Evolutionary conservation across 192 early-diverging fungal genomes (phyloP).

Genomic region (Gonapodya prolifera): DNA sequence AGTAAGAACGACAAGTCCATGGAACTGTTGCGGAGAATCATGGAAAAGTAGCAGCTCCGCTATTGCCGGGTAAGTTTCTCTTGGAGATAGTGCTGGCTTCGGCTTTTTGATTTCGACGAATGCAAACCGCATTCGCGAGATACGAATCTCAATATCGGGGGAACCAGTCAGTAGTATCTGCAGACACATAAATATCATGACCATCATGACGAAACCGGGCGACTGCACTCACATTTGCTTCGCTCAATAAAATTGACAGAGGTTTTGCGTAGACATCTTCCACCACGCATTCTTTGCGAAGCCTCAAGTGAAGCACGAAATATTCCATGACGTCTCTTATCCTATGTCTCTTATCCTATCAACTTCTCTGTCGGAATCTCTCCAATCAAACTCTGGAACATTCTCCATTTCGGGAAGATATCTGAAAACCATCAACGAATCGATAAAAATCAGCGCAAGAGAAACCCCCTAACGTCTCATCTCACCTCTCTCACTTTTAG

Average conservation of each 20-base stretch:
- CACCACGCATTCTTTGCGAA: neutral
- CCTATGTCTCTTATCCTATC: too few relatives aligned
- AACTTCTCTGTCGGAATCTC: neutral
- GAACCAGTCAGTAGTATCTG: neutral
- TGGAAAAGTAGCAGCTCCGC: neutral
- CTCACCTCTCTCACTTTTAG: neutral
- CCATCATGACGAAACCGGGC: neutral
- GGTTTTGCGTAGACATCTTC: neutral
- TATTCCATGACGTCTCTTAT: neutral
- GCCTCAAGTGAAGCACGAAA: neutral
- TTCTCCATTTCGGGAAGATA: neutral
- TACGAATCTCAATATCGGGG: neutral
- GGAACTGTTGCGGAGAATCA: neutral
- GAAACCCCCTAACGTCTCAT: neutral
- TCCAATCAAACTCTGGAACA: neutral
- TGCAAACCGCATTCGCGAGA: neutral
- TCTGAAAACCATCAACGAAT: neutral
- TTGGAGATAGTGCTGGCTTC: neutral
- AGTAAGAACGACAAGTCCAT: neutral
- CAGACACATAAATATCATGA: conserved; percentile 1
- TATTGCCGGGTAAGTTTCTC: neutral
- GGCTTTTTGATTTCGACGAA: neutral
- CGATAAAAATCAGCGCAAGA: neutral
- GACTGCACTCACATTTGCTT: neutral
- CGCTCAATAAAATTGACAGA: conserved; percentile 1